Percentiles rank a stretch among this genome's conserved stretches.
phyloP scores from a whole-genome alignment of 1,284 basidiomycete species.

The Marasmius tenuissimus region DNA sequence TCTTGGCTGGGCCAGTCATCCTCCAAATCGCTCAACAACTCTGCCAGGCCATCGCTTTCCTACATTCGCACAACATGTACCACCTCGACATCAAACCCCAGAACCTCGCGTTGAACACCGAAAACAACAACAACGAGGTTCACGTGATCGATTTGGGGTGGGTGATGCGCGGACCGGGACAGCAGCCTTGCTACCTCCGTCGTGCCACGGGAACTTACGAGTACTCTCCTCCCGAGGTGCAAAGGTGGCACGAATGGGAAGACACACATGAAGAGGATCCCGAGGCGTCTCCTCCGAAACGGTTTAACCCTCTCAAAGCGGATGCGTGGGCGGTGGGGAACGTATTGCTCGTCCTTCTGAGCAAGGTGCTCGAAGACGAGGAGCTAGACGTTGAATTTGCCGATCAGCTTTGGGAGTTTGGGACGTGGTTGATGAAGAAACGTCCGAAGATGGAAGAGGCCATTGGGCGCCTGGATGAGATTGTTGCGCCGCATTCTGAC shows the following conservation, averaged over 20 bases:
- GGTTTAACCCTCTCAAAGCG: neutral
- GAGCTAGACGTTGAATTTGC: neutral
- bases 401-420: neutral
- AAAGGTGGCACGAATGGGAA: neutral
- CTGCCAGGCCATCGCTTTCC: neutral
- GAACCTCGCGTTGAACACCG: neutral
- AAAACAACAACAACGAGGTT: neutral
- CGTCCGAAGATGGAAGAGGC: neutral
- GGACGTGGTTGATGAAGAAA: neutral
- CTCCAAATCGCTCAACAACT: constrained; percentile 5
- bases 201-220: neutral
- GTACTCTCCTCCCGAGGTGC: neutral
- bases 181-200: neutral
- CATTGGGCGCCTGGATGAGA: too few relatives aligned
- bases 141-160: neutral
- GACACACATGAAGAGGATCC: neutral
- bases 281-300: too few relatives aligned
- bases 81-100: neutral
- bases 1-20: too few relatives aligned
- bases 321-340: neutral
- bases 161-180: neutral
- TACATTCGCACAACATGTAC: neutral
- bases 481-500: neutral
- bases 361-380: neutral
- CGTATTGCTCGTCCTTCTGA: neutral